Percentiles rank a stretch among this genome's conserved stretches.
phyloP scores from a whole-genome alignment of 441 rosid species.

The Raphanus hybrid region DNA sequence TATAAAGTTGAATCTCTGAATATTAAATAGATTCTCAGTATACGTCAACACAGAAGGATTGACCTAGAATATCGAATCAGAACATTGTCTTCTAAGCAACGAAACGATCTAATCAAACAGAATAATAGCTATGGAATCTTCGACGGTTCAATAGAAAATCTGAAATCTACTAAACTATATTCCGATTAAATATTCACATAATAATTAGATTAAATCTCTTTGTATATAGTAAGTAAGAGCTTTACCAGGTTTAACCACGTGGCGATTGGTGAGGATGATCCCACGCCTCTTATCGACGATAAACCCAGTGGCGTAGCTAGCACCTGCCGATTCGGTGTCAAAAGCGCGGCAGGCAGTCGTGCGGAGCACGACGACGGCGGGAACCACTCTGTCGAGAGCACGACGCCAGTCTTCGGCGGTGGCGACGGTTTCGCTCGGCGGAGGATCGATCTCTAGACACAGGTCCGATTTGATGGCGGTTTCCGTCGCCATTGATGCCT shows the following conservation, averaged over 20 bases:
- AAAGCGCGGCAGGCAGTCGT: slow-evolving; percentile 82
- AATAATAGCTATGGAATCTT: slow-evolving; percentile 15
- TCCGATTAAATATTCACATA: not conserved
- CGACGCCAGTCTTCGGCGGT: slow-evolving; percentile 87
- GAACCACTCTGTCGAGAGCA: slow-evolving; percentile 71
- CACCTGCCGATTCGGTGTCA: slow-evolving; percentile 77
- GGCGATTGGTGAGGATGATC: slow-evolving; percentile 96
- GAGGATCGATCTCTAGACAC: slow-evolving; percentile 76
- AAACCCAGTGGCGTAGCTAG: slow-evolving; percentile 88
- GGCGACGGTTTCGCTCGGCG: slow-evolving; percentile 54
- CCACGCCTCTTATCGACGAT: slow-evolving; percentile 90
- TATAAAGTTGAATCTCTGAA: not conserved
- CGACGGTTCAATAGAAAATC: not conserved
- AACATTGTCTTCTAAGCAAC: not conserved
- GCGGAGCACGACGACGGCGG: slow-evolving; percentile 88
- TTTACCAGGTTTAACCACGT: slow-evolving; percentile 88
- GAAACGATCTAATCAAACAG: slow-evolving; percentile 29
- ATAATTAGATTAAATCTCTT: not conserved
- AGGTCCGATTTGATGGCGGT: slow-evolving; percentile 61
- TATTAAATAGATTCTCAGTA: slow-evolving; percentile 7
- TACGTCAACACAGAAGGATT: slow-evolving; percentile 2
- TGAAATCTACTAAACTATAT: not conserved
- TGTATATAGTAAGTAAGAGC: not conserved
- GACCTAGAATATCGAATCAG: slow-evolving; percentile 18
- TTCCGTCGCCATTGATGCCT: slow-evolving; percentile 54